Base-by-base conservation (phyloP, 2,329 filamentous ascomycete genomes). In the Alternaria sp. region DNA sequence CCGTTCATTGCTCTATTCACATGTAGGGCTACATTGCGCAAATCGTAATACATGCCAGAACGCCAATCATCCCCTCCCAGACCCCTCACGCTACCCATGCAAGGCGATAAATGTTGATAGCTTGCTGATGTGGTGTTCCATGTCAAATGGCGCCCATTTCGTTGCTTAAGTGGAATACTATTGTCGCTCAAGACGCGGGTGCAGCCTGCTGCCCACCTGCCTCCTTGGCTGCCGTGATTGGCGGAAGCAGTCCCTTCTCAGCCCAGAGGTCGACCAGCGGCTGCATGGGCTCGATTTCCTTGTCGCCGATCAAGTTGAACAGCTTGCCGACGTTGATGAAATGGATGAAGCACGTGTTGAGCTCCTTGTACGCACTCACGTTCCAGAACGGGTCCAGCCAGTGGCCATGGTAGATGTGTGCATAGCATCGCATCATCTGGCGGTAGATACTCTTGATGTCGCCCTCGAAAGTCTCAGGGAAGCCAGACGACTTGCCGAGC, bases 281-380 rank as follows among this genome's bases (percentile, higher is more conserved):
- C 83, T 96, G 93, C 93, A 98, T 97, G 21, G 95, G 95, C 85
- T 97, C 94, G 73, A 96, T 87, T 81, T 97, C 95, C 75, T 93
- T 91, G 62, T 93, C 93, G 70, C 91, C 91, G 65, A 98, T 87
- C 83, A 98, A 74, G 13, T 81, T 81, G 64, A 93, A 90, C 76
- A 97, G 88, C 76, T 93, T 94, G 59, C 93, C 96, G 51, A 85
- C 84, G 64, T 85, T 85, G 73, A 85, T 78, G 68, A 86, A 85
- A 70, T 85, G 84, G 57, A 85, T 81, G 72, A 85, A 85, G 79
- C 83, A 85, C 7, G 84, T 85, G 76, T 85, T 86, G 59, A 85
- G 80, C 75, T 85, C 82, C 72, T 83, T 83, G 77, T 83, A 82
- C 7, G 78, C 79, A 60, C 78, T 79, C 25, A 83, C 74, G 62